Base-by-base conservation (phyloP, 169 alveolate species). In the Sarcocystis neurona region DNA sequence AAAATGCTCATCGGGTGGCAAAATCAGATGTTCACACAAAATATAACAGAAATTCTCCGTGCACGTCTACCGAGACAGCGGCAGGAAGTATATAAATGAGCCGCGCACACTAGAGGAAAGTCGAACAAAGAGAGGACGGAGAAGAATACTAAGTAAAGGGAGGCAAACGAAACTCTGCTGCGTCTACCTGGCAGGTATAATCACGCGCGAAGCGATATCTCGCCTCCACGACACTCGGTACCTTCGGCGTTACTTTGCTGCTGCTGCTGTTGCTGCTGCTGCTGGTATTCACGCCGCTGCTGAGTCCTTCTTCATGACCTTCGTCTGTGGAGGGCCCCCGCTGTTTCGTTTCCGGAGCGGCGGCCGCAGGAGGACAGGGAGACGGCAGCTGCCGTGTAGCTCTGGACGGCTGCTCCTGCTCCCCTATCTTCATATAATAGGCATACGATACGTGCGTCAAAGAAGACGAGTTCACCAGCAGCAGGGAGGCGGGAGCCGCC, bases 151-250 rank as follows among this genome's bases (percentile, higher is more conserved):
- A 53, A 15, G 66, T 15, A 23, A 53, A 53, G 66, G 66, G 23
- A 53, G 66, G 23, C 12, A 23, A 53, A 53, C 30, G 23, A 23
- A 53, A 66, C 79, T 70, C 48, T 32, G n/a, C n/a, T n/a, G n/a
- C n/a, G n/a, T n/a, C 79, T 20, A 70, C 15, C 8, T 5, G 79
- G 23, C 48, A 70, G 12, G 48, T 12, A 47, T 70, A 70, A 47
- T 30, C 43, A 32, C 79, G n/a, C n/a, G 79, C 8, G 79, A 70
- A 70, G 44, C 79, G 44, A n/a, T 70, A 70, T 47, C 37, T 70
- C 10, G 53, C 23, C 23, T 23, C 23, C 66, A 15, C 23, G 12
- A 23, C 66, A 15, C 23, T 53, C 66, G 12, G 12, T 23, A 53
- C 23, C 66, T 53, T 53, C 66, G 12, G 12, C 66, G 23, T 53